A percentile compares a stretch with the other conserved stretches of the same genome.
Evolutionary conservation across 345 rosid species (phyloP).

Genomic region (Stellera chamaejasme): DNA sequence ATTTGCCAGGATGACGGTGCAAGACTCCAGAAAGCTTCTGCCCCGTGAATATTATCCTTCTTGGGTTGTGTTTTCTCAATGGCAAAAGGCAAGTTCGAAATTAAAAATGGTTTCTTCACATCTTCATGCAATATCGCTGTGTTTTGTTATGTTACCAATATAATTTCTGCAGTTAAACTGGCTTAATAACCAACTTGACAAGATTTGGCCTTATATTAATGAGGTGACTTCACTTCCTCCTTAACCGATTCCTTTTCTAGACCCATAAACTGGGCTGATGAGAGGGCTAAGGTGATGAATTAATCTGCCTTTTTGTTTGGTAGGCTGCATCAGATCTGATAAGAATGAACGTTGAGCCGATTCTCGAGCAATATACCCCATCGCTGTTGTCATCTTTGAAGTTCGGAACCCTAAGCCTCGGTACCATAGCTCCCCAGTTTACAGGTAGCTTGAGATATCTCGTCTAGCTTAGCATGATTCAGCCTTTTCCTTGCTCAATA

Average conservation of each 20-base stretch:
- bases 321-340: slow-evolving; percentile 94
- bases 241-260: not conserved
- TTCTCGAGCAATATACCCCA: slow-evolving; percentile 82
- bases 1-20: slow-evolving; percentile 83
- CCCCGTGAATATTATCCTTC: slow-evolving; percentile 62
- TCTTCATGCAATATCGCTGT: not conserved
- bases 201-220: slow-evolving; percentile 90
- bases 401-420: slow-evolving; percentile 80
- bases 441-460: slow-evolving; percentile 37
- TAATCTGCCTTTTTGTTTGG: not conserved
- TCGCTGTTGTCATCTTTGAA: slow-evolving; percentile 57
- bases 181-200: slow-evolving; percentile 74
- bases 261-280: not conserved
- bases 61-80: slow-evolving; percentile 77
- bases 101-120: not conserved
- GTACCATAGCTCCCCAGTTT: slow-evolving; percentile 95
- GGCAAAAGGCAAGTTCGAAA: slow-evolving; percentile 56
- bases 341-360: slow-evolving; percentile 66
- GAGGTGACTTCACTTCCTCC: slow-evolving; percentile 29
- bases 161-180: slow-evolving; percentile 55
- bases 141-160: slow-evolving; percentile 11
- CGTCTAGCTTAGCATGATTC: too few relatives aligned
- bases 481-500: too few relatives aligned
- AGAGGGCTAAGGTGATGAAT: not conserved
- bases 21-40: slow-evolving; percentile 71